A percentile compares a stretch with the other conserved stretches of the same genome.
Evolutionary conservation across 108 stramenopile species (phyloP).

Genomic region (Chaetoceros muelleri): DNA sequence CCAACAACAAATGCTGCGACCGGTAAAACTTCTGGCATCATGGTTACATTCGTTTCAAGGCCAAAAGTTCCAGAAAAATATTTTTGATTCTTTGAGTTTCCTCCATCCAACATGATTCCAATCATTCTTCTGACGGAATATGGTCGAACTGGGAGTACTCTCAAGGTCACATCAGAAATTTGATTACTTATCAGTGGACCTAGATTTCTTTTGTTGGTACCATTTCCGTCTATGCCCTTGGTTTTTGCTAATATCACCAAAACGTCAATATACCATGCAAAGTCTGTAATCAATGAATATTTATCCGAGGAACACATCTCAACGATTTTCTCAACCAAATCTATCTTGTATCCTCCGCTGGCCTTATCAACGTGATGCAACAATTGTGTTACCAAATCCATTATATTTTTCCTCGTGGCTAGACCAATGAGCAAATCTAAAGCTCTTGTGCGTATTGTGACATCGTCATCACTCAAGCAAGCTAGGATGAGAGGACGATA

Average conservation of each 20-base stretch:
- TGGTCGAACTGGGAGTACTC: constrained; percentile 88
- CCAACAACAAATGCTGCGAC: constrained; percentile 95
- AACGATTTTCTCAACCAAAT: constrained; percentile 89
- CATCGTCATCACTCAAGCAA: constrained; percentile 95
- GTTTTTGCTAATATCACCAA: constrained; percentile 79
- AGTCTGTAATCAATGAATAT: constrained; percentile 85
- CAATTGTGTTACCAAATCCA: constrained; percentile 88
- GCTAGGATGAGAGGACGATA: constrained; percentile 84
- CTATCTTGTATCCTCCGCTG: constrained; percentile 86
- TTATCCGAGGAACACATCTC: constrained; percentile 90
- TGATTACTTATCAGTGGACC: constrained; percentile 66
- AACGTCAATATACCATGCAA: constrained; percentile 91
- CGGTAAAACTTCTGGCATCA: constrained; percentile 66
- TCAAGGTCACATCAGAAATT: constrained; percentile 88
- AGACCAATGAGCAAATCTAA: constrained; percentile 91
- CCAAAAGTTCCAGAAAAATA: constrained; percentile 8
- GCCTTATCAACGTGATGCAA: constrained; percentile 84
- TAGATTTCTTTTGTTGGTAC: constrained; percentile 17
- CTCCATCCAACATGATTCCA: constrained; percentile 48
- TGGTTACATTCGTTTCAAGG: constrained; percentile 21
- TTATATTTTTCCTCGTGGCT: constrained; percentile 88
- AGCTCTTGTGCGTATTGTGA: constrained; percentile 94
- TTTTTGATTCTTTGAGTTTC: no score
- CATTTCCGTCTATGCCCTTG: constrained; percentile 60
- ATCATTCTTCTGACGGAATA: constrained; percentile 80